Evolutionary conservation across 192 early-diverging fungal species (phyloP).

Genomic region (Pilaira anomala): DNA sequence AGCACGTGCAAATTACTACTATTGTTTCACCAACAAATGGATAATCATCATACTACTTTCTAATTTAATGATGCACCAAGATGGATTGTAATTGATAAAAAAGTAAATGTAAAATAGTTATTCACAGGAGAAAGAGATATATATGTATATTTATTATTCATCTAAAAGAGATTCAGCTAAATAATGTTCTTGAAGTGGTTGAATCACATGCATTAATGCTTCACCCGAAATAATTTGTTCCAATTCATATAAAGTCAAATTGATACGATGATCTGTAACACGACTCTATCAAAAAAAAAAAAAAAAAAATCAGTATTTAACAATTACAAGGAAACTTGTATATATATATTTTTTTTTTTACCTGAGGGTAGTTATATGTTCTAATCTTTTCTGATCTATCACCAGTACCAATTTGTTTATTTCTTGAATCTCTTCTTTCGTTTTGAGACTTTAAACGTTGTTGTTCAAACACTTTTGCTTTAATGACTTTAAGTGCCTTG

Average conservation of each 20-base stretch:
- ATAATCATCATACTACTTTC: no score
- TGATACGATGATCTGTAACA: slow-evolving; percentile 81
- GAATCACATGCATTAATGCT: slow-evolving; percentile 37
- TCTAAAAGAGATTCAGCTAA: slow-evolving; percentile 34
- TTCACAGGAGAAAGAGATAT: no score
- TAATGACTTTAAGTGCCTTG: slow-evolving; percentile 80
- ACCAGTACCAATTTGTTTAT: slow-evolving; percentile 60
- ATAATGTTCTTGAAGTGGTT: slow-evolving; percentile 38
- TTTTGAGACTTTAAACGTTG: slow-evolving; percentile 58
- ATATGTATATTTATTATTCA: neutral
- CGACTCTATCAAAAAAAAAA: slow-evolving; percentile 46
- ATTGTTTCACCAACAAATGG: no score
- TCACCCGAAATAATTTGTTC: slow-evolving; percentile 63
- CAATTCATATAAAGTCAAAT: slow-evolving; percentile 67
- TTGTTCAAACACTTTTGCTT: slow-evolving; percentile 71
- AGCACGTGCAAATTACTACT: no score
- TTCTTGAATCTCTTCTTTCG: slow-evolving; percentile 58
- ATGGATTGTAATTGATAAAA: no score
- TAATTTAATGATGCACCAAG: no score
- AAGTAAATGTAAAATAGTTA: no score
- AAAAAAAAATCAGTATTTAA: neutral
- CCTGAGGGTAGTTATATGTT: slow-evolving; percentile 80
- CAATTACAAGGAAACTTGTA: neutral
- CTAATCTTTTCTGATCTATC: slow-evolving; percentile 79
- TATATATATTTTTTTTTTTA: slow-evolving; percentile 13